Conservation (phyloP, 2,329 filamentous ascomycete genomes). For the Fusarium acutatum region DNA sequence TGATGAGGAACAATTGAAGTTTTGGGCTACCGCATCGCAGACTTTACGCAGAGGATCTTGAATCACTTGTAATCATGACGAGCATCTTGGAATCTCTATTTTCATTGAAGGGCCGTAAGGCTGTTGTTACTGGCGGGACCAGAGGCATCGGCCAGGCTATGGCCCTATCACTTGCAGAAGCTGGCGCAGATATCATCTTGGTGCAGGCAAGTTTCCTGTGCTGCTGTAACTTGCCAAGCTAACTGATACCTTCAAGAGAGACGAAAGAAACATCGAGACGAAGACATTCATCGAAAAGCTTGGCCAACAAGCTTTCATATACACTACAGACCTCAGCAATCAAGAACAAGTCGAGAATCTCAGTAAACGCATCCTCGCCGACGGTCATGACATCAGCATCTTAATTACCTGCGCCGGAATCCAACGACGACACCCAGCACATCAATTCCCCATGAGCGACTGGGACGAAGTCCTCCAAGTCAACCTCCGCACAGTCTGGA, state of each 20-base stretch:
- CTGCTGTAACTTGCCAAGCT: not conserved
- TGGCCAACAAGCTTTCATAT: constrained; percentile 72
- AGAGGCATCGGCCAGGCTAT: constrained; percentile 66
- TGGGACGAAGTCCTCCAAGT: constrained; percentile 83
- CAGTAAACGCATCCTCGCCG: constrained; percentile 65
- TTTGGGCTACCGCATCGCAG: not conserved
- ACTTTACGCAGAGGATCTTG: not conserved
- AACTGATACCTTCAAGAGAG: constrained; percentile 44
- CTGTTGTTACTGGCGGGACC: constrained; percentile 64
- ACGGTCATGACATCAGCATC: constrained; percentile 74
- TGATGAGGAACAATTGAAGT: not conserved
- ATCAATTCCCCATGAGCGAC: constrained; percentile 78
- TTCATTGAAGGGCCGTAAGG: constrained; percentile 63
- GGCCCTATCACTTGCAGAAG: constrained; percentile 66
- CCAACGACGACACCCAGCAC: constrained; percentile 78
- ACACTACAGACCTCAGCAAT: constrained; percentile 73
- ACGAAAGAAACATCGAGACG: constrained; percentile 57
- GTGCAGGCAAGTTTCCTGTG: constrained; percentile 54
- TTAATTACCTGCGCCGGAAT: constrained; percentile 89
- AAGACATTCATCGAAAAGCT: constrained; percentile 69
- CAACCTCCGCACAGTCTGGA: constrained; percentile 84
- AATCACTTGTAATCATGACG: not conserved
- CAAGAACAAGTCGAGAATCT: constrained; percentile 65
- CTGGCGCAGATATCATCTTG: constrained; percentile 65
- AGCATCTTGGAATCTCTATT: constrained; percentile 48